Evolutionary conservation across 2,329 filamentous ascomycete species (phyloP), one percentile per base, ranked within the genome.

Genomic region (Sordariomycetes sp.): DNA sequence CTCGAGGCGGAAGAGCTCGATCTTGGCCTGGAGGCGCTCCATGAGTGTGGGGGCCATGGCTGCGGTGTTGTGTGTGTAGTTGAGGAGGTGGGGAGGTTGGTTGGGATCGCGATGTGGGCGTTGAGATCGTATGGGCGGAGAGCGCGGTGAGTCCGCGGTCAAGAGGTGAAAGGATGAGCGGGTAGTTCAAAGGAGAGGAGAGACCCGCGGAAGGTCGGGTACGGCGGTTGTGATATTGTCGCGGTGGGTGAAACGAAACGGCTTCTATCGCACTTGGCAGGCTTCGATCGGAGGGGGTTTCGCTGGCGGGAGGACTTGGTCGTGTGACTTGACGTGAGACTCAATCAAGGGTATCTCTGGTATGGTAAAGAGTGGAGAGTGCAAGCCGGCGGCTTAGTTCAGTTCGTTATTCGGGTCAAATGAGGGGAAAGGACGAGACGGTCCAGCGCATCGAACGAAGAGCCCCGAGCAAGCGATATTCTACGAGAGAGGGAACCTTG

Each of bases 1-100:
- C 76, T 97, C 92, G 63, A 97, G 85, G 54, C 90, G 89, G 78
- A 95, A 94, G 67, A 97, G 83, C 77, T 97, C 90, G 65, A 95
- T 76, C 77, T 87, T 82, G 60, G 81, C 78, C 64, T 84, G 78
- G 68, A 85, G 78, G 68, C 79, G 77, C 60, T 81, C 76, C 64
- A 85, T 66, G 65, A 85, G 66, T 64, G 74, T 75, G 65, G 75
- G 72, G 55, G 73, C 75, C 75, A 78, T 78, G 62, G 54, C 67
- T 20, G 8, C n/a, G 45, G 45, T 50, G 45, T 45, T 45, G 15
- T 15, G 6, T 15, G 39, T 15, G 13, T n/a, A 5, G 39, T 3
- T n/a, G 39, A 17, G 4, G 39, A 17, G 39, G 39, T 7, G 39
- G n/a, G 39, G n/a, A 5, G 2, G 39, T 17, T 17, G 39, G 17